Evolutionary conservation across 495 filamentous ascomycete genomes (phyloP), one percentile per base, ranked within the genome.

Genomic region (Durotheca rogersii): DNA sequence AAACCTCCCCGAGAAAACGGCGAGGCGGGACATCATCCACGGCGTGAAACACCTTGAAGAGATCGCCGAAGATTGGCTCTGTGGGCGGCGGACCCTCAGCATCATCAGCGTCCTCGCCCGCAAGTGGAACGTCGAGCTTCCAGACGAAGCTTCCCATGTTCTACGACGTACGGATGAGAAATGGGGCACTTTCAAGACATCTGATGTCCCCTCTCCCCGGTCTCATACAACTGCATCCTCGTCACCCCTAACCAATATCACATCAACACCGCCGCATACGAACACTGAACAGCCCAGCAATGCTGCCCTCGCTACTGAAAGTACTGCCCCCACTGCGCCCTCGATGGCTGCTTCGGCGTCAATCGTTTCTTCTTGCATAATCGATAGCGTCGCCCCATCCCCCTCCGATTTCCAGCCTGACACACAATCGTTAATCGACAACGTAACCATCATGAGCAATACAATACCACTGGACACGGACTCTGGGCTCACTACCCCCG

Each of bases 41-140:
- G 88, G 90, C 4, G 75, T 96, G n/a, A 88, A 87, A 43, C 88
- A 93, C 51, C 81, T 97, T 9, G 93, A 97, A 68, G 94, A 98
- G 62, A 96, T 98, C 57, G 90, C 87, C 1, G 92, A 96, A 68
- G 83, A 87, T 51, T 98, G 93, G 93, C 82, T 89, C 2, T 92
- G 91, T 58, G 94, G 90, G 9, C 77, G 90, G 23, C 78, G 92
- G 15, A 90, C 94, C 0, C 77, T 97, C 1, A 77, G 83, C 42
- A 95, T 96, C 29, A 74, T 98, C 30, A 88, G 85, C 46, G 80
- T 92, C 18, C 81, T 94, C n/a, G 87, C 87, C 5, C 79, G 81
- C 17, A 89, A 90, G 51, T 97, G 93, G 93, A 85, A 85, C 7
- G 81, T 96, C 12, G 82, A 88, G 29, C 68, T 97, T 11, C 94